Percentiles rank a stretch among this genome's conserved stretches.
Evolutionary conservation across 2,329 filamentous ascomycete genomes (phyloP).

Genomic region (Talaromyces sp.): DNA sequence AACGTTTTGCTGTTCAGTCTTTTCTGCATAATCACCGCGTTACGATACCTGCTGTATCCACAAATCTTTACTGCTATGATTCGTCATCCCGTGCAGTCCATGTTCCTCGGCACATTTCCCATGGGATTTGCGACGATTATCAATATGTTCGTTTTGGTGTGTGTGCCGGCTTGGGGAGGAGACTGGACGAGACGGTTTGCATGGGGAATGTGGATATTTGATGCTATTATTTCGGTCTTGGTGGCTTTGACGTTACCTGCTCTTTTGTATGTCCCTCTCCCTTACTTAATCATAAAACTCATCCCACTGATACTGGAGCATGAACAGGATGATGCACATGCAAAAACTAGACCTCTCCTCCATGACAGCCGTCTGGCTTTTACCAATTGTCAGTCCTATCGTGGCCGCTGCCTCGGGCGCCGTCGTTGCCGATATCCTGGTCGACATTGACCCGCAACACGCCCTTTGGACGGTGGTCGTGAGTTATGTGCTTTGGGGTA

Average conservation of each 20-base stretch:
- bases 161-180: slow-evolving; percentile 57
- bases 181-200: slow-evolving; percentile 53
- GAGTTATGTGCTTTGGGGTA: slow-evolving; percentile 69
- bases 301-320: slow-evolving; percentile 39
- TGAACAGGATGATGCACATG: slow-evolving; percentile 10
- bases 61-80: slow-evolving; percentile 66
- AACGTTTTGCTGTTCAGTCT: slow-evolving; percentile 36
- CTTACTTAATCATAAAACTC: slow-evolving; percentile 28
- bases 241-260: slow-evolving; percentile 56
- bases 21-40: slow-evolving; percentile 48
- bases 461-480: slow-evolving; percentile 61
- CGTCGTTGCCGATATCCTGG: slow-evolving; percentile 57
- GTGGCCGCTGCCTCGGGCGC: slow-evolving; percentile 64
- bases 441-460: slow-evolving; percentile 47
- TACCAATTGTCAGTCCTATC: slow-evolving; percentile 65
- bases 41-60: slow-evolving; percentile 64
- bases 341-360: slow-evolving; percentile 48
- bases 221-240: slow-evolving; percentile 51
- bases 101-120: slow-evolving; percentile 66
- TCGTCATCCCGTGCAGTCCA: slow-evolving; percentile 60
- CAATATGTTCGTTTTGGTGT: slow-evolving; percentile 61
- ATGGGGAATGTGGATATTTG: slow-evolving; percentile 59
- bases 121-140: slow-evolving; percentile 68
- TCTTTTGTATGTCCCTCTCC: background rate
- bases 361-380: slow-evolving; percentile 64